Base-by-base conservation (phyloP, 768 basidiomycete species). In the Suillus brevipes region DNA sequence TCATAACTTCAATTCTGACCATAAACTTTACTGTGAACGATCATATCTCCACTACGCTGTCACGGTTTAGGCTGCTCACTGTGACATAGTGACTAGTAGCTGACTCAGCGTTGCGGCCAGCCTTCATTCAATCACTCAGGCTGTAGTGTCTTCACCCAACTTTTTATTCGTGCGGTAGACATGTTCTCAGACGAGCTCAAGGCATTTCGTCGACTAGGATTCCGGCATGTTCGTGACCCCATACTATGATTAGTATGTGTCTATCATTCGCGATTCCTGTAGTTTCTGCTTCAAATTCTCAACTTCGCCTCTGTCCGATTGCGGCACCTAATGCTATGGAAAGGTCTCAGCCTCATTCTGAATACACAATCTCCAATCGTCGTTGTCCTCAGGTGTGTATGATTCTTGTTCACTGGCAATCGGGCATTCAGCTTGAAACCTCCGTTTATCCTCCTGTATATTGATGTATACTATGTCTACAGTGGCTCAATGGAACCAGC, bases 301-400 rank as follows among this genome's bases (percentile, higher is more conserved):
- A 97, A 96, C 77, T 95, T 97, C 78, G 89, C 92, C 3, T 89
- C 91, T 0, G 94, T 97, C 64, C n/a, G n/a, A 86, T 97, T 62
- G 88, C 94, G 95, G 96, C n/a, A n/a, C 2, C 82, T 99, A 58
- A 97, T 97, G 95, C 92, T 98, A 67, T 99, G 95, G 95, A 99
- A 99, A 77, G 95, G 91, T 8, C 82, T 99, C 58, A 91, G 94
- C 31, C 83, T 98, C 20, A 70, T 94, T 60, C 91, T 93, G 65
- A 97, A 98, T 77, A 92, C 95, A 0, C 95, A 97, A 76, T 94
- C 92, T 1, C 97, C 97, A 0, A 96, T 99, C 37, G 97, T 98
- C 7, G 96, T 99, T 58, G 97, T 98, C 1, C 82, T 99, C 23
- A 97, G 95, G 97, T 92, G 49, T 68, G 86, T 73, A 20, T 60